phyloP scores from a whole-genome alignment of 495 filamentous ascomycete species.

The Podospora australis region DNA sequence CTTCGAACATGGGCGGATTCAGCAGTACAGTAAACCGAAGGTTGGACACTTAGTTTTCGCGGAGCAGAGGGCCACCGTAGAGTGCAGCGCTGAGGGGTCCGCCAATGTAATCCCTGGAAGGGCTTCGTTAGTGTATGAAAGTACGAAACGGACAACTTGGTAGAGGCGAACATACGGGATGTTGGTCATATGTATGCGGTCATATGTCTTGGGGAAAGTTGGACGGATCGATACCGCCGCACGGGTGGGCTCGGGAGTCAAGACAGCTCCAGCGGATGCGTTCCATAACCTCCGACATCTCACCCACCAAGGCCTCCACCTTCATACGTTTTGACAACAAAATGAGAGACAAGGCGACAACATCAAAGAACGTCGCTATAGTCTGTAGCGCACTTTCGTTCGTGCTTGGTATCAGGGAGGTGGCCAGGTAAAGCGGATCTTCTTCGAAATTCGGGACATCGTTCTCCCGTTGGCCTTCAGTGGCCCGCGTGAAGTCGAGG shows the following conservation, averaged over 20 bases:
- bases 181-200: slow-evolving; percentile 35
- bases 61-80: slow-evolving; percentile 28
- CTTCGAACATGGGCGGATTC: slow-evolving; percentile 12
- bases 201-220: slow-evolving; percentile 27
- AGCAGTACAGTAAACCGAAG: slow-evolving; percentile 22
- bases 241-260: slow-evolving; percentile 12
- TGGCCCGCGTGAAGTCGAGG: slow-evolving; percentile 11
- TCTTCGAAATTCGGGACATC: not conserved
- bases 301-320: slow-evolving; percentile 23
- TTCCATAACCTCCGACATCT: slow-evolving; percentile 27
- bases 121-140: not conserved
- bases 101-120: slow-evolving; percentile 30
- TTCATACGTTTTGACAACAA: slow-evolving; percentile 11
- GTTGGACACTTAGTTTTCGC: slow-evolving; percentile 10
- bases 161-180: slow-evolving; percentile 26
- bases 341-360: slow-evolving; percentile 11
- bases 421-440: slow-evolving; percentile 1
- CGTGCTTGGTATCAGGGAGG: not conserved
- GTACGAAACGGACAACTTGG: not conserved
- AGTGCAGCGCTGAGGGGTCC: slow-evolving; percentile 26
- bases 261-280: slow-evolving; percentile 23
- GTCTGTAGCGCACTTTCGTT: slow-evolving; percentile 4
- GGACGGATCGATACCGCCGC: slow-evolving; percentile 4
- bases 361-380: slow-evolving; percentile 13
- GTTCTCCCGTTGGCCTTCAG: not conserved